These are phyloP conservation scores for Irpex rosettiformis DNA, from an alignment of 1,284 basidiomycete species.

Conservation along the genomic window DNA sequence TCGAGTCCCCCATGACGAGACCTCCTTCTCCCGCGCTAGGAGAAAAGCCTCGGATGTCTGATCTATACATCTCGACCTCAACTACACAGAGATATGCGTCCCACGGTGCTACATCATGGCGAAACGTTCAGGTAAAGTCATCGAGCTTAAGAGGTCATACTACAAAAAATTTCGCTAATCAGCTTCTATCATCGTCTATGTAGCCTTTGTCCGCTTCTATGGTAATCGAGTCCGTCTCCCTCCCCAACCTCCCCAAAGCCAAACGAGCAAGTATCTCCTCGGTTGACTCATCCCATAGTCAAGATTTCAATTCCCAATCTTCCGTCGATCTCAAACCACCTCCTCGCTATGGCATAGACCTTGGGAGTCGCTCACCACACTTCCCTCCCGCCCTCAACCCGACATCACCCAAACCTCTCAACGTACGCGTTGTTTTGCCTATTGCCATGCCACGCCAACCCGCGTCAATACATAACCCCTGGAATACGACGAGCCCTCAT, in stretches of 20 bases:
- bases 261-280: conserved; percentile 2
- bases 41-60: conserved; percentile 11
- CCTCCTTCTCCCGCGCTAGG: conserved; percentile 3
- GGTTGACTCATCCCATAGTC: neutral
- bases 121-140: conserved; percentile 6
- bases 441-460: conserved; percentile 14
- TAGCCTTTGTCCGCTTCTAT: neutral
- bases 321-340: neutral
- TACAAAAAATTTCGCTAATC: no score
- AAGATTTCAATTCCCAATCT: neutral
- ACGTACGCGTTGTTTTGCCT: conserved; percentile 10
- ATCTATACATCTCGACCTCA: conserved; percentile 6
- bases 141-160: neutral
- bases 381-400: neutral
- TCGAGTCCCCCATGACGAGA: neutral
- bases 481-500: neutral
- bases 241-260: neutral
- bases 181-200: no score
- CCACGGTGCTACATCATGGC: conserved; percentile 4
- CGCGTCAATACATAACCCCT: neutral
- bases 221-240: neutral
- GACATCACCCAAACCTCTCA: neutral
- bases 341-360: conserved; percentile 3
- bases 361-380: neutral
- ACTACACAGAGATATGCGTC: neutral